phyloP scores from a whole-genome alignment of 2,329 filamentous ascomycete genomes.

The Phoma sp. region DNA sequence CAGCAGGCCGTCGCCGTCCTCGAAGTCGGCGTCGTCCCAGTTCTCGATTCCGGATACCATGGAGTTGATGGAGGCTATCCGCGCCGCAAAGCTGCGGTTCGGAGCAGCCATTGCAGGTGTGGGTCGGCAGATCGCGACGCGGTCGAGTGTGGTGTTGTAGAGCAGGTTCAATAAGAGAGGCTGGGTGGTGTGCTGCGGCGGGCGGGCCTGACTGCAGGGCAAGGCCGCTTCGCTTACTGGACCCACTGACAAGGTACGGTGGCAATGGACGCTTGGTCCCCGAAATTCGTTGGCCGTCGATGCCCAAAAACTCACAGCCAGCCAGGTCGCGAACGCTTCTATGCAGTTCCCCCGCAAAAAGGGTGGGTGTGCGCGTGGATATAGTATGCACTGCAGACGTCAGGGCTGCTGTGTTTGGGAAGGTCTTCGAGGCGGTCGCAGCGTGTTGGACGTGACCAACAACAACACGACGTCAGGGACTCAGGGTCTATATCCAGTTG shows the following conservation, averaged over 20 bases:
- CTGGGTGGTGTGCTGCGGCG: conserved; percentile 14
- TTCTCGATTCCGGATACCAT: conserved; percentile 66
- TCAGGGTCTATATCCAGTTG: conserved; percentile 6
- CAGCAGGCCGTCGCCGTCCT: conserved; percentile 65
- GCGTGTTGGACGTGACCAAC: neutral
- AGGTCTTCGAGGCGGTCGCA: neutral
- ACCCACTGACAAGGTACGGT: no score
- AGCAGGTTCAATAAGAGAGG: conserved; percentile 2
- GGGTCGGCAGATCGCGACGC: conserved; percentile 21
- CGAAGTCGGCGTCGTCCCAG: conserved; percentile 63
- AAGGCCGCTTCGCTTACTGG: conserved; percentile 12
- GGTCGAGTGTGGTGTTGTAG: conserved; percentile 21
- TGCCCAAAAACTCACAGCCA: conserved; percentile 11
- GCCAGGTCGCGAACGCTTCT: conserved; percentile 8
- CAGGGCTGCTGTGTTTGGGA: neutral
- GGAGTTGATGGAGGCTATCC: conserved; percentile 61
- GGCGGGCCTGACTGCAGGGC: conserved; percentile 21
- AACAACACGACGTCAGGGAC: conserved; percentile 12
- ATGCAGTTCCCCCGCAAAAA: conserved; percentile 10
- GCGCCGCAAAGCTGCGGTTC: conserved; percentile 47
- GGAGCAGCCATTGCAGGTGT: conserved; percentile 39
- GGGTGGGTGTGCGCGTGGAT: conserved; percentile 9
- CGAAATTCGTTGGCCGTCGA: neutral
- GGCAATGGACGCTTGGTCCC: no score
- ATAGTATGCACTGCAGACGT: conserved; percentile 4